Evolutionary conservation across 2,329 filamentous ascomycete genomes (phyloP).

Genomic region (Trichoderma sp.): DNA sequence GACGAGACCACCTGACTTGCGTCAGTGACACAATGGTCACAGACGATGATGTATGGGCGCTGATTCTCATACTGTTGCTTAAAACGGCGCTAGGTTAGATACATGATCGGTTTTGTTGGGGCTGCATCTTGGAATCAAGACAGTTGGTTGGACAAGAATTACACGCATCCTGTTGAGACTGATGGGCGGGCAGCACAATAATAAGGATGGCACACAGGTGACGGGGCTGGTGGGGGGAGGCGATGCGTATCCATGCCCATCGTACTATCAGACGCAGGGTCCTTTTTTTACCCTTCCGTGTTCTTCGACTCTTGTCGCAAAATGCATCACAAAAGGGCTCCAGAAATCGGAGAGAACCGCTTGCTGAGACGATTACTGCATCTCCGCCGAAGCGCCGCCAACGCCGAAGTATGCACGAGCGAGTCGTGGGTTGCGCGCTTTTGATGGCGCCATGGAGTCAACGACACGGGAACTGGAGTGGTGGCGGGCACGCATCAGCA

Average conservation of each 20-base stretch:
- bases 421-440: not conserved
- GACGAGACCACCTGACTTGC: conserved; percentile 17
- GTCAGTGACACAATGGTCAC: conserved; percentile 19
- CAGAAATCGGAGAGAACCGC: conserved; percentile 1
- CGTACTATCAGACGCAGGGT: conserved; percentile 2
- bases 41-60: conserved; percentile 7
- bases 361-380: not conserved
- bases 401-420: conserved; percentile 12
- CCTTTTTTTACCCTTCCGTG: not conserved
- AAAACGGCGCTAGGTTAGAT: not conserved
- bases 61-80: not conserved
- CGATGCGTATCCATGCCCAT: not conserved
- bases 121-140: not conserved
- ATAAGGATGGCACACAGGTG: not conserved
- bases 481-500: conserved; percentile 5
- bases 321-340: not conserved
- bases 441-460: not conserved
- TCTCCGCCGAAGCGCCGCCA: conserved; percentile 10
- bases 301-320: not conserved
- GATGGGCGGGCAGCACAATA: not conserved
- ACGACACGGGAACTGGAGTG: not conserved
- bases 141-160: not conserved
- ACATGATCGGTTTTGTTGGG: not conserved
- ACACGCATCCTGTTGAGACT: not conserved
- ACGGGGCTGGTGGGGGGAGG: not conserved